Evolutionary conservation across 108 stramenopile genomes (phyloP).

Genomic region (Hondaea fermentalgiana): DNA sequence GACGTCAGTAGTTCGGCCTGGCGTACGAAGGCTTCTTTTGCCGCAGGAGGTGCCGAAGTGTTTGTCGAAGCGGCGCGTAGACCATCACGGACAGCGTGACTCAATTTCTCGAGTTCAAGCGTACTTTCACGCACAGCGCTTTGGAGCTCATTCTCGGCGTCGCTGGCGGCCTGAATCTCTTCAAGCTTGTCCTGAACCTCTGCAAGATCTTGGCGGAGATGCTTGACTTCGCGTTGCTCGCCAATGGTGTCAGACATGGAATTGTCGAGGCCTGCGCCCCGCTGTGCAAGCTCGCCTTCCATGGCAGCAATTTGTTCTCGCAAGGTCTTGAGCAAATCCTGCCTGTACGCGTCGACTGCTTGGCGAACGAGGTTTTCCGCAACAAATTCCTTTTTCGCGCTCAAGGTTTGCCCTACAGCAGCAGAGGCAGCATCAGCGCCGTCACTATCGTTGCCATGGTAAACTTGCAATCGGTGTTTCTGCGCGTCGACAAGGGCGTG

Average conservation of each 20-base stretch:
- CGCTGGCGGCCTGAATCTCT: not conserved
- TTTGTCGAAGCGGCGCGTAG: not conserved
- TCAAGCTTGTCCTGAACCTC: not conserved
- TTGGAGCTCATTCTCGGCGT: not conserved
- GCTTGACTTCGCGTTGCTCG: not conserved
- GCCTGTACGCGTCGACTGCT: not conserved
- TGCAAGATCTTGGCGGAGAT: not conserved
- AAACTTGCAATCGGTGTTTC: not conserved
- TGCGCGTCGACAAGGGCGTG: not conserved
- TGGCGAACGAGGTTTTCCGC: not conserved
- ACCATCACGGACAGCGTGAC: not conserved
- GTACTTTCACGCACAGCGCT: not conserved
- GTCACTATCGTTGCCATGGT: not conserved
- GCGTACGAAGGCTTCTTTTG: not conserved
- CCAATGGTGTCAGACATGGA: not conserved
- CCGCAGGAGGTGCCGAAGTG: not conserved
- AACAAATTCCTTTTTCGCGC: not conserved
- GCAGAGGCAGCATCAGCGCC: not conserved
- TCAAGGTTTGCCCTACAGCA: not conserved
- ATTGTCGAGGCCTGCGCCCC: not conserved
- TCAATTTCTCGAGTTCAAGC: not conserved
- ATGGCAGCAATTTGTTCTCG: not conserved
- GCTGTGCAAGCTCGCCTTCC: not conserved
- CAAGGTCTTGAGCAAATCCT: not conserved
- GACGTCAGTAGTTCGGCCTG: not conserved